These are phyloP conservation scores for Skeletonema tropicum DNA, from an alignment of 108 stramenopile species.

Conservation along the genomic window DNA sequence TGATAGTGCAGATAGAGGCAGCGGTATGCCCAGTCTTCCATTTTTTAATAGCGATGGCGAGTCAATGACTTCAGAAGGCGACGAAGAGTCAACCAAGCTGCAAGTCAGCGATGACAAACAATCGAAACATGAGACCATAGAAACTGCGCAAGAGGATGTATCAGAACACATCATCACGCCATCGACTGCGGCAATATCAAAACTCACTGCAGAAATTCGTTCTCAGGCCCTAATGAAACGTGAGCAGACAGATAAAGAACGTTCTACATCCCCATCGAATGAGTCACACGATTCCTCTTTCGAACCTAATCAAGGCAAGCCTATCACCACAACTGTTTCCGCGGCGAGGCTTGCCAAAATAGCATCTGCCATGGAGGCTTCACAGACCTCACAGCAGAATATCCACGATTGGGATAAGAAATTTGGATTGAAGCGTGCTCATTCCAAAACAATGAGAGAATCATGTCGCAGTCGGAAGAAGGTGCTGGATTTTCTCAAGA, in stretches of 20 bases:
- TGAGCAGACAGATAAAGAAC: neutral
- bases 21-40: neutral
- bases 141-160: neutral
- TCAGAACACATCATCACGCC: conserved; percentile 13
- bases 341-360: conserved; percentile 6
- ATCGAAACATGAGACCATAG: neutral
- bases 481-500: conserved; percentile 35
- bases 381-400: conserved; percentile 64
- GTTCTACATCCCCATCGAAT: neutral
- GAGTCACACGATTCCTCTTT: neutral
- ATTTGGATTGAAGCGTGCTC: conserved; percentile 78
- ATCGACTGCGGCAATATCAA: conserved; percentile 7
- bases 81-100: neutral
- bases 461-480: conserved; percentile 66
- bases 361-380: conserved; percentile 61
- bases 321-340: neutral
- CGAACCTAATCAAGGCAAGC: neutral
- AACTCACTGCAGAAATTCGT: conserved; percentile 12
- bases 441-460: conserved; percentile 78
- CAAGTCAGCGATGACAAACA: neutral
- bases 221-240: neutral
- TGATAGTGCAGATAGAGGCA: neutral
- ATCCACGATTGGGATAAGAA: conserved; percentile 86
- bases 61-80: too few relatives aligned
- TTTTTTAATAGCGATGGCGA: neutral